A percentile compares a stretch with the other conserved stretches of the same genome.
phyloP scores from a whole-genome alignment of 352 stramenopile species.

The Peronospora farinosa region DNA sequence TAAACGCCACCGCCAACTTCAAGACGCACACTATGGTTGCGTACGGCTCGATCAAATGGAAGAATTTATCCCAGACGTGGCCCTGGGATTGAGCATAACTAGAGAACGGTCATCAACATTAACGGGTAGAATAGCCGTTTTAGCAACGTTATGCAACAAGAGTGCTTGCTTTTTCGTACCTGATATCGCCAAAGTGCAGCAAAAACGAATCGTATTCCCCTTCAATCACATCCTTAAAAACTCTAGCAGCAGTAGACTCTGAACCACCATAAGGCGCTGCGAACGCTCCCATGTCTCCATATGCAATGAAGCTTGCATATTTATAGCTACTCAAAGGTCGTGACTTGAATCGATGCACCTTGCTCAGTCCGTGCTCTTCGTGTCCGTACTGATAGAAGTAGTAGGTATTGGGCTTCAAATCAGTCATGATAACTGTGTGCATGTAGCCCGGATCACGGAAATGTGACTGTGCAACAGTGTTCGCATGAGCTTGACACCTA shows the following conservation, averaged over 20 bases:
- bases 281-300: conserved; percentile 55
- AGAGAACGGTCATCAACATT: background rate
- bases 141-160: background rate
- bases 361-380: conserved; percentile 42
- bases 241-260: conserved; percentile 48
- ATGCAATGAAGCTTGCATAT: conserved; percentile 53
- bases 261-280: conserved; percentile 30
- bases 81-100: conserved; percentile 63
- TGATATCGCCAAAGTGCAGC: conserved; percentile 74
- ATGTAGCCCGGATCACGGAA: conserved; percentile 58
- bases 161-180: conserved; percentile 18
- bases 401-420: conserved; percentile 31
- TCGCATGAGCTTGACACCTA: conserved; percentile 58
- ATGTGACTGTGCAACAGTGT: conserved; percentile 33
- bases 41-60: conserved; percentile 62
- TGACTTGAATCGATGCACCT: conserved; percentile 36
- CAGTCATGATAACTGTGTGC: conserved; percentile 52
- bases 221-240: conserved; percentile 47
- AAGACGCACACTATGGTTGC: conserved; percentile 51
- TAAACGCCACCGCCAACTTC: background rate
- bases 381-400: conserved; percentile 72
- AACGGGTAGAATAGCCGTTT: background rate
- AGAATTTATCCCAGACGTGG: conserved; percentile 69
- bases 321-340: conserved; percentile 24
- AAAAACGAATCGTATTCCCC: conserved; percentile 63